Conservation (phyloP, 345 rosid species). For the Corymbia maculata region DNA sequence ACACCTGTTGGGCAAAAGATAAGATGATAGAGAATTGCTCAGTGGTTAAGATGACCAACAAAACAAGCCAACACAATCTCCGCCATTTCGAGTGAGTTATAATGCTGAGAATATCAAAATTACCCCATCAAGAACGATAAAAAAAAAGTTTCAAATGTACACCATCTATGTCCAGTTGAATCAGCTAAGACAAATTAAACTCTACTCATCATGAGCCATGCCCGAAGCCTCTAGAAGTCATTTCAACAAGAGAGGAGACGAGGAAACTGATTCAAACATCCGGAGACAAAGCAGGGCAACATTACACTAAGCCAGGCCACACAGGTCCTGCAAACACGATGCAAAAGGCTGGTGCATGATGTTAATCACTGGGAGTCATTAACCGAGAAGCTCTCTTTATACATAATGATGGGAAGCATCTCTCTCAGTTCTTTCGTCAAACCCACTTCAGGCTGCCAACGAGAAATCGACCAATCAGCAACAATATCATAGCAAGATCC, state of each 20-base stretch:
- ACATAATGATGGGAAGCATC: constrained; percentile 79
- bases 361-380: constrained; percentile 63
- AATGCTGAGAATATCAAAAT: background rate
- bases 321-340: background rate
- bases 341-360: background rate
- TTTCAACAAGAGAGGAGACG: background rate
- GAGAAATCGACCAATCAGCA: background rate
- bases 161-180: background rate
- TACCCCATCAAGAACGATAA: background rate
- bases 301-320: background rate
- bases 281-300: background rate
- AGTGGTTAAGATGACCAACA: background rate
- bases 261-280: background rate
- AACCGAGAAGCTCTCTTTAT: constrained; percentile 70
- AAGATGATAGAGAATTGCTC: background rate
- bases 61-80: background rate
- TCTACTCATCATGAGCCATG: background rate
- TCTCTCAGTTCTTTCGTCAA: constrained; percentile 82
- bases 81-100: background rate
- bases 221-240: background rate
- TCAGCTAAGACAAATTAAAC: background rate
- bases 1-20: background rate
- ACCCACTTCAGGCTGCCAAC: constrained; percentile 54
- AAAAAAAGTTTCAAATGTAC: background rate
- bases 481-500: background rate